Evolutionary conservation across 2,329 filamentous ascomycete genomes (phyloP).

Genomic region (Decorospora gaudefroyi): DNA sequence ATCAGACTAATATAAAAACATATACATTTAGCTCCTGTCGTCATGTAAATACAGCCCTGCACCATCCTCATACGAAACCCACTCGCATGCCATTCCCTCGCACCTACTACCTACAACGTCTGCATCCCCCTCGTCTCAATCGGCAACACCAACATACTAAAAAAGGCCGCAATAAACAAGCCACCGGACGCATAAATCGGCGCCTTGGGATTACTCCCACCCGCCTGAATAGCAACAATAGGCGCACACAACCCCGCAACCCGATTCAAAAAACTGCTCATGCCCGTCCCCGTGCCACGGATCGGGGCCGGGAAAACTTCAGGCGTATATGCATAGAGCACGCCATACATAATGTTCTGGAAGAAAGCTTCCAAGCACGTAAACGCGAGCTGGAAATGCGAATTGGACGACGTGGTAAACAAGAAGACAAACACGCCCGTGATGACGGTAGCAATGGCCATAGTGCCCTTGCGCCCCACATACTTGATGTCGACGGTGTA

Average conservation of each 20-base stretch:
- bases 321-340: conserved; percentile 76
- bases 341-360: conserved; percentile 65
- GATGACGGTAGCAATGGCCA: conserved; percentile 68
- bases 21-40: too few relatives aligned
- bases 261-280: conserved; percentile 72
- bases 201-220: conserved; percentile 45
- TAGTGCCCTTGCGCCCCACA: conserved; percentile 72
- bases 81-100: background rate
- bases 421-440: conserved; percentile 71
- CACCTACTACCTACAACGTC: conserved; percentile 38
- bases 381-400: conserved; percentile 65
- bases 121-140: conserved; percentile 53
- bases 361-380: conserved; percentile 71
- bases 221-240: conserved; percentile 61
- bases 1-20: too few relatives aligned
- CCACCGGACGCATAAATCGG: conserved; percentile 52
- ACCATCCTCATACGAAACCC: too few relatives aligned
- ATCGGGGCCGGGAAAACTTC: conserved; percentile 76
- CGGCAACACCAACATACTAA: conserved; percentile 50
- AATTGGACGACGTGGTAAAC: conserved; percentile 63
- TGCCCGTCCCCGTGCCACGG: conserved; percentile 71
- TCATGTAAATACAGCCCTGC: background rate
- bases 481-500: conserved; percentile 74
- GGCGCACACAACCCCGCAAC: conserved; percentile 70
- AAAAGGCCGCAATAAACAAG: conserved; percentile 51